These are phyloP conservation scores for Calonectria montana DNA, from an alignment of 2,329 filamentous ascomycete genomes.

Conservation along the genomic window DNA sequence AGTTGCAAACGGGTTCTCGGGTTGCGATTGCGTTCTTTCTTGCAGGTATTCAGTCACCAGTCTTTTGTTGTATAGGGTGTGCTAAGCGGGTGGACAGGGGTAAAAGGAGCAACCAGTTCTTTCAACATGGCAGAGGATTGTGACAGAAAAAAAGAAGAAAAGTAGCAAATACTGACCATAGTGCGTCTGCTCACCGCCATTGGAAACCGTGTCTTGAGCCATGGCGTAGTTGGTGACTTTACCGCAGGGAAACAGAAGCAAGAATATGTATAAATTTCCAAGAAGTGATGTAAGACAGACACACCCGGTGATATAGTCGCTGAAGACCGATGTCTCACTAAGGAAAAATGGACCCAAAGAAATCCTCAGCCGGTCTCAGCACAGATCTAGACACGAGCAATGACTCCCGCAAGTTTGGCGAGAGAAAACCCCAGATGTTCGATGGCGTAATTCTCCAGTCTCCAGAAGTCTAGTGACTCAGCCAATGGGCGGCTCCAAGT, in stretches of 20 bases:
- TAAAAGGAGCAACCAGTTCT: neutral
- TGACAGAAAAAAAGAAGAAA: neutral
- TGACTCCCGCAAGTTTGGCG: conserved; percentile 33
- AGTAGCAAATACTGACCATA: conserved; percentile 46
- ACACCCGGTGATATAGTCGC: conserved; percentile 24
- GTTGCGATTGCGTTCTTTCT: conserved; percentile 76
- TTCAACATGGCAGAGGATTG: neutral
- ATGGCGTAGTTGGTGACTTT: conserved; percentile 37
- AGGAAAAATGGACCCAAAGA: conserved; percentile 28
- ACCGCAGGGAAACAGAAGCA: neutral
- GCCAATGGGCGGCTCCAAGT: conserved; percentile 33
- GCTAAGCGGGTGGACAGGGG: conserved; percentile 16
- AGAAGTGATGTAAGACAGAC: conserved; percentile 7
- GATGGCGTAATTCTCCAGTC: conserved; percentile 45
- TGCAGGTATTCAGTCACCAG: conserved; percentile 71
- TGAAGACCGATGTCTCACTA: conserved; percentile 18
- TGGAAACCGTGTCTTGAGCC: conserved; percentile 34
- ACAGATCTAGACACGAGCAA: conserved; percentile 28
- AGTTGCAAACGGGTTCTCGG: conserved; percentile 89
- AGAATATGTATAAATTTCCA: conserved; percentile 11
- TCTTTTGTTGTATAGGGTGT: conserved; percentile 46
- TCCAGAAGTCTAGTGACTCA: conserved; percentile 36
- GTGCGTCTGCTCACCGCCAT: conserved; percentile 33
- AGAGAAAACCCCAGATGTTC: conserved; percentile 35
- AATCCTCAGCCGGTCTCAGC: conserved; percentile 21